Percentiles rank a stretch among this genome's conserved stretches.
Conservation (phyloP, 371 early-diverging fungal genomes). For the Mortierella sp. region DNA sequence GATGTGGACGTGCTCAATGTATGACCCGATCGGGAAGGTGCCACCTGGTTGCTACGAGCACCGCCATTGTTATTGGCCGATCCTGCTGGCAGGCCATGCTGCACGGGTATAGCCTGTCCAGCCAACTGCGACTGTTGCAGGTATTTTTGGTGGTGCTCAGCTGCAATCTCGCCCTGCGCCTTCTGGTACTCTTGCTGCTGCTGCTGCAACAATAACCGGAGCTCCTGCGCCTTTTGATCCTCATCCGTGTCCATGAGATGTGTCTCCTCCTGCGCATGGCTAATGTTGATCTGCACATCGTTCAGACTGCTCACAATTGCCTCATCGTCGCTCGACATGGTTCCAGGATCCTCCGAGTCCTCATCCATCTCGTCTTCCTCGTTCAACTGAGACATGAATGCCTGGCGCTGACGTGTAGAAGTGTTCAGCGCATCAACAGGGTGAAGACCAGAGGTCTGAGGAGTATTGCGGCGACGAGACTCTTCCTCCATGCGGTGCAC, state of each 20-base stretch:
- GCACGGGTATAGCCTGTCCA: slow-evolving; percentile 46
- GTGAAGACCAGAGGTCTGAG: slow-evolving; percentile 29
- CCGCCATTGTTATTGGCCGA: not conserved
- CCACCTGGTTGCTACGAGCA: slow-evolving; percentile 32
- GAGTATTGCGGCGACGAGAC: slow-evolving; percentile 59
- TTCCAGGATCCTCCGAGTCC: slow-evolving; percentile 24
- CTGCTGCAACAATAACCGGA: slow-evolving; percentile 37
- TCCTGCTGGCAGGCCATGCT: slow-evolving; percentile 12
- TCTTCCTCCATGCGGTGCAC: slow-evolving; percentile 69
- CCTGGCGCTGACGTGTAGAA: slow-evolving; percentile 42
- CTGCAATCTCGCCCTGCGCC: slow-evolving; percentile 50
- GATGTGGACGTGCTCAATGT: slow-evolving; percentile 43
- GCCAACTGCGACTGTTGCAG: slow-evolving; percentile 32
- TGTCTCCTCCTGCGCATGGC: slow-evolving; percentile 21
- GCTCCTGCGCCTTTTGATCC: slow-evolving; percentile 32
- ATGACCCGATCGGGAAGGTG: slow-evolving; percentile 25
- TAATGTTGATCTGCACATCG: slow-evolving; percentile 34
- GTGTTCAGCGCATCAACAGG: slow-evolving; percentile 50
- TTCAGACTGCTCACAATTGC: slow-evolving; percentile 20
- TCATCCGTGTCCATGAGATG: slow-evolving; percentile 20
- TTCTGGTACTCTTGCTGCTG: slow-evolving; percentile 58
- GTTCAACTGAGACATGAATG: slow-evolving; percentile 50
- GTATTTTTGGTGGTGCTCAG: slow-evolving; percentile 44
- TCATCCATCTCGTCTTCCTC: slow-evolving; percentile 54
- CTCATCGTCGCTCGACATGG: slow-evolving; percentile 42